A percentile compares a stretch with the other conserved stretches of the same genome.
Conservation (phyloP, 495 filamentous ascomycete species). For the Penicillium odoratum region DNA sequence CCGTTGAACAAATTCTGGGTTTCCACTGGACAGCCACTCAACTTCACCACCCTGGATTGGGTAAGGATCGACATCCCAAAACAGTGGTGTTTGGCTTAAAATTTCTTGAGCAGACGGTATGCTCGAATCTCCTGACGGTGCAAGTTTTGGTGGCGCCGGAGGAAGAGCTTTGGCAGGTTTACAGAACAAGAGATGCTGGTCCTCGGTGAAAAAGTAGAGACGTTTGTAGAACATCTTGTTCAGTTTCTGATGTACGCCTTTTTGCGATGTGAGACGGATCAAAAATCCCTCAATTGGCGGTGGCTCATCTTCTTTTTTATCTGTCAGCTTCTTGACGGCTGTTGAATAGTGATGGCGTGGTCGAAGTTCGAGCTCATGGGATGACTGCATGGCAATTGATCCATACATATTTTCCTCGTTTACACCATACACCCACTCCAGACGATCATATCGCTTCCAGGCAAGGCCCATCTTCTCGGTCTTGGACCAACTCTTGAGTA, state of each 20-base stretch:
- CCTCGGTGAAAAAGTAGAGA: conserved; percentile 69
- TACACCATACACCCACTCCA: conserved; percentile 71
- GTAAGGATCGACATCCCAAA: conserved; percentile 66
- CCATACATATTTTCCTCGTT: conserved; percentile 77
- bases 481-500: conserved; percentile 60
- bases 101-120: conserved; percentile 60
- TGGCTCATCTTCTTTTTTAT: conserved; percentile 55
- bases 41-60: conserved; percentile 55
- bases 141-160: conserved; percentile 63
- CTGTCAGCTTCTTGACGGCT: conserved; percentile 37
- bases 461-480: conserved; percentile 68
- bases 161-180: conserved; percentile 64
- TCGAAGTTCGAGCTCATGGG: conserved; percentile 72
- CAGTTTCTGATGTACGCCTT: conserved; percentile 57
- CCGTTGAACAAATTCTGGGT: conserved; percentile 41
- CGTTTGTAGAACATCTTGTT: conserved; percentile 70
- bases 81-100: conserved; percentile 57
- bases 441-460: conserved; percentile 74
- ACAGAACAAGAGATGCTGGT: conserved; percentile 67
- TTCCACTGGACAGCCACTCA: conserved; percentile 55
- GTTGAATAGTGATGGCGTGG: conserved; percentile 71
- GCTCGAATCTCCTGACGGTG: conserved; percentile 33
- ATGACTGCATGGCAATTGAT: conserved; percentile 68
- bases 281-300: conserved; percentile 71
- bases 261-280: conserved; percentile 66